Conservation (phyloP, 257 asterid species). For the Oldenlandia corymbosa region DNA sequence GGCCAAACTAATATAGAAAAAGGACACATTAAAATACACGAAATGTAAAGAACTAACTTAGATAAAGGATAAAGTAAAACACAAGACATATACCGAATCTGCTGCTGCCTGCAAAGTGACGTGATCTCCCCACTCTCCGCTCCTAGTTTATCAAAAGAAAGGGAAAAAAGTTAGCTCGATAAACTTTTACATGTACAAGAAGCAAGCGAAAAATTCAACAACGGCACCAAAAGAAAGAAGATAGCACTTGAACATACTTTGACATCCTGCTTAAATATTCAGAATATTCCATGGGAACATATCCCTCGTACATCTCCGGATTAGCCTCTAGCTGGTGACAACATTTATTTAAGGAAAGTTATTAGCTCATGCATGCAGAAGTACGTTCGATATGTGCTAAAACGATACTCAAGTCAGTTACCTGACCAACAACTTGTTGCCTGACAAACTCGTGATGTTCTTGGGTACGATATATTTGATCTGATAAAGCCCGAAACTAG, state of each 20-base stretch:
- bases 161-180: conserved; percentile 14
- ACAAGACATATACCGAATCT: conserved; percentile 54
- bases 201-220: conserved; percentile 5
- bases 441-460: conserved; percentile 95
- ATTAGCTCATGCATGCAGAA: conserved; percentile 16
- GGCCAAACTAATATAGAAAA: background rate
- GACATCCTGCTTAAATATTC: conserved; percentile 71
- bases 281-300: conserved; percentile 91
- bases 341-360: conserved; percentile 22
- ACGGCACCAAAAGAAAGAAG: conserved; percentile 1
- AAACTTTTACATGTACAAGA: background rate
- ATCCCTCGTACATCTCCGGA: conserved; percentile 77
- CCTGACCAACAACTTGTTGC: conserved; percentile 86
- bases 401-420: conserved; percentile 15
- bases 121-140: conserved; percentile 98
- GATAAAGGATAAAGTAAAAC: background rate
- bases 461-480: conserved; percentile 80
- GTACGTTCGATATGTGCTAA: background rate
- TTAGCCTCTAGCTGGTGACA: conserved; percentile 70
- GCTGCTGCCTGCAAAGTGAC: conserved; percentile 98
- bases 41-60: too few species aligned
- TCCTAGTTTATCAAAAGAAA: conserved; percentile 39
- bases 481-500: conserved; percentile 81
- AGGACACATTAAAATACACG: too few species aligned
- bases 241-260: conserved; percentile 43